These are phyloP conservation scores for Lachancea waltii DNA, from an alignment of 805 yeast genomes.

Conservation along the genomic window DNA sequence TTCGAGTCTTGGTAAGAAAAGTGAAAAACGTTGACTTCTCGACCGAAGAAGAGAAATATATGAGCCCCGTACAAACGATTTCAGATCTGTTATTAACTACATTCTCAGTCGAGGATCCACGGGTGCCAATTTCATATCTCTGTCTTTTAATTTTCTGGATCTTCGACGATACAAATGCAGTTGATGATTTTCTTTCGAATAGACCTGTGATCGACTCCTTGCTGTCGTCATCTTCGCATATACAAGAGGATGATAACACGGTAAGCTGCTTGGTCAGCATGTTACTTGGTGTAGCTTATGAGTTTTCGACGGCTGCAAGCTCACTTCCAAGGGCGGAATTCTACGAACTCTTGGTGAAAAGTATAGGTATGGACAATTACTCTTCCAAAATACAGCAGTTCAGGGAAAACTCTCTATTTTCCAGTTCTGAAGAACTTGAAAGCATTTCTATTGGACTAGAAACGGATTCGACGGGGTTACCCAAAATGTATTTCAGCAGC, in stretches of 20 bases:
- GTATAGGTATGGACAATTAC: conserved; percentile 79
- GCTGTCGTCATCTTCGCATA: conserved; percentile 54
- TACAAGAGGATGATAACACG: conserved; percentile 43
- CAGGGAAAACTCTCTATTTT: conserved; percentile 46
- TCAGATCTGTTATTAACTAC: conserved; percentile 67
- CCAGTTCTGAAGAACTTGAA: conserved; percentile 42
- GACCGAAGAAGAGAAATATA: conserved; percentile 57
- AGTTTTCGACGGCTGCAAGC: conserved; percentile 57
- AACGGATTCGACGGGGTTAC: conserved; percentile 80
- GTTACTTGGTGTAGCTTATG: conserved; percentile 72
- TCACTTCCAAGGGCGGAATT: conserved; percentile 56
- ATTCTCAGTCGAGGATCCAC: conserved; percentile 56
- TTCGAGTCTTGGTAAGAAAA: conserved; percentile 41
- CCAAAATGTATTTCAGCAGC: conserved; percentile 67
- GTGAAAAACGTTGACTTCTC: conserved; percentile 47
- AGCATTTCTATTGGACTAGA: conserved; percentile 35
- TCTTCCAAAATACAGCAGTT: conserved; percentile 67
- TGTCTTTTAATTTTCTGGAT: conserved; percentile 71
- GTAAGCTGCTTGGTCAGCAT: conserved; percentile 69
- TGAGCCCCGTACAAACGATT: conserved; percentile 66
- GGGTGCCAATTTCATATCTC: conserved; percentile 71
- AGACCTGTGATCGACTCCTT: conserved; percentile 59
- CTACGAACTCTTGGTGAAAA: conserved; percentile 53
- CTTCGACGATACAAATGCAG: conserved; percentile 70
- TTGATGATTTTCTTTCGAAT: conserved; percentile 67